These are phyloP conservation scores for Magnusiomyces suaveolens DNA, from an alignment of 1,139 yeast species.

Conservation along the genomic window DNA sequence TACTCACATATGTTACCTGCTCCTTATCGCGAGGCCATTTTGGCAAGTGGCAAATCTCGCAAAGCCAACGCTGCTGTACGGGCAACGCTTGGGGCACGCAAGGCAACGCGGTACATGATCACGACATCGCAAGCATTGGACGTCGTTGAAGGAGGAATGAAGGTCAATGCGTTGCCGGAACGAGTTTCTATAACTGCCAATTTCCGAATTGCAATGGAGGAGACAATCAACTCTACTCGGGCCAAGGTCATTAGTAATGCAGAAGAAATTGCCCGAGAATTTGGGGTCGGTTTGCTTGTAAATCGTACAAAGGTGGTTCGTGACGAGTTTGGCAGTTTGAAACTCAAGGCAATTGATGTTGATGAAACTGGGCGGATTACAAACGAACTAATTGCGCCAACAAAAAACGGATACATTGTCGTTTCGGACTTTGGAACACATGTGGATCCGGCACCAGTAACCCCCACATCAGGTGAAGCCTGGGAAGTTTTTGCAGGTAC, in stretches of 20 bases:
- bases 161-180: constrained; percentile 63
- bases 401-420: constrained; percentile 26
- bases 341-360: too few species aligned
- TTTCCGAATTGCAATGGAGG: constrained; percentile 46
- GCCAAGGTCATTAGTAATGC: constrained; percentile 35
- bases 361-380: too few species aligned
- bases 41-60: constrained; percentile 9
- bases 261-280: constrained; percentile 35
- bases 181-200: constrained; percentile 44
- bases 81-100: constrained; percentile 8
- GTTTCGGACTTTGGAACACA: constrained; percentile 22
- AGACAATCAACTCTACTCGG: constrained; percentile 35
- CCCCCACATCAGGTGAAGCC: constrained; percentile 40
- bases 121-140: constrained; percentile 57
- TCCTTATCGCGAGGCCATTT: constrained; percentile 15
- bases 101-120: constrained; percentile 36
- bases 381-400: constrained; percentile 8
- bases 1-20: constrained; percentile 27
- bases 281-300: constrained; percentile 39
- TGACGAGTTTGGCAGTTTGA: too few species aligned
- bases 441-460: constrained; percentile 50
- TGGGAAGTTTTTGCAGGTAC: constrained; percentile 52
- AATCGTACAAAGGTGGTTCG: too few species aligned
- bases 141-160: constrained; percentile 51
- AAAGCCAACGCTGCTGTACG: constrained; percentile 12